phyloP scores from a whole-genome alignment of 2,329 filamentous ascomycete genomes.

The Taxawa tesnikishii region DNA sequence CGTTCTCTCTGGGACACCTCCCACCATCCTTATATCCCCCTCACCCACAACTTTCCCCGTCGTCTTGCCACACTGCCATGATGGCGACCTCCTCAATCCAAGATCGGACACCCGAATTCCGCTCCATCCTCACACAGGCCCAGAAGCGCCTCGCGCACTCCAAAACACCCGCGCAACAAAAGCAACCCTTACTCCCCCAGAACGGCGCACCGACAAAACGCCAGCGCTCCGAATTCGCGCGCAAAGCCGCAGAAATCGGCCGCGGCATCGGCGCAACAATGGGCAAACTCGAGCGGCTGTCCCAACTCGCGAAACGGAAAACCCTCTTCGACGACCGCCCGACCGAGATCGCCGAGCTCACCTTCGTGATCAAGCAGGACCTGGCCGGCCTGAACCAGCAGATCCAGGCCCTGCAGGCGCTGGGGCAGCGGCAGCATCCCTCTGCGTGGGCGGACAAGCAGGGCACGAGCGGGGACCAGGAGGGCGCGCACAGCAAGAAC shows the following conservation, averaged over 20 bases:
- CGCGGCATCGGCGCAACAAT: slow-evolving; percentile 85
- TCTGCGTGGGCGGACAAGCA: slow-evolving; percentile 22
- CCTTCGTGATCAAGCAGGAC: slow-evolving; percentile 96
- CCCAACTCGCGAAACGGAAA: slow-evolving; percentile 87
- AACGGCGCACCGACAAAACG: slow-evolving; percentile 17
- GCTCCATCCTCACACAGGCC: slow-evolving; percentile 74
- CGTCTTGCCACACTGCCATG: slow-evolving; percentile 1
- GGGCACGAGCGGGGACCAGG: slow-evolving; percentile 47
- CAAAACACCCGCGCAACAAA: slow-evolving; percentile 61
- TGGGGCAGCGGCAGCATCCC: slow-evolving; percentile 68
- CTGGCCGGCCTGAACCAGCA: slow-evolving; percentile 75
- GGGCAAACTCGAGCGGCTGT: slow-evolving; percentile 87
- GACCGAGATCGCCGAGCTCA: slow-evolving; percentile 93
- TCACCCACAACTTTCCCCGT: neutral
- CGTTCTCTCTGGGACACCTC: too few species aligned
- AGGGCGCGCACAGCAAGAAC: slow-evolving; percentile 96
- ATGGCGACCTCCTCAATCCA: slow-evolving; percentile 59
- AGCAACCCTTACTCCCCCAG: slow-evolving; percentile 59
- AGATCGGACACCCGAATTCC: slow-evolving; percentile 93
- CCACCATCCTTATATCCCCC: neutral
- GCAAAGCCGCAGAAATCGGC: slow-evolving; percentile 82
- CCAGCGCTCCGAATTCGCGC: slow-evolving; percentile 77
- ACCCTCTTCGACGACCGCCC: slow-evolving; percentile 95
- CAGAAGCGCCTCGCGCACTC: slow-evolving; percentile 54
- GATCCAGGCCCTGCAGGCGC: slow-evolving; percentile 67